phyloP scores from a whole-genome alignment of 306 rosid species.

The Delonix regia region DNA sequence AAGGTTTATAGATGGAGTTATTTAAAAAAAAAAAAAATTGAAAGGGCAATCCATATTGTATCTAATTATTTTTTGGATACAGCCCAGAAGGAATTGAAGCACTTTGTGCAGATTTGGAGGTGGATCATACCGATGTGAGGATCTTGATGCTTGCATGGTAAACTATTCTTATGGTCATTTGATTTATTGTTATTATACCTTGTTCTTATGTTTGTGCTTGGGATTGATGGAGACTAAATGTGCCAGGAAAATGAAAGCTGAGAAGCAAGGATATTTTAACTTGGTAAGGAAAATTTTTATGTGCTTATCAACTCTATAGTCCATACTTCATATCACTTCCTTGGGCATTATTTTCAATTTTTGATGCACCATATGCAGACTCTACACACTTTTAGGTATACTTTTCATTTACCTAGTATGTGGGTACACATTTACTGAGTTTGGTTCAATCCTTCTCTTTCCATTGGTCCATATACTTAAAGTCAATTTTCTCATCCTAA shows the following conservation, averaged over 20 bases:
- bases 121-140: constrained; percentile 91
- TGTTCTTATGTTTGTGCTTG: constrained; percentile 33
- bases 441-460: constrained; percentile 15
- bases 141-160: constrained; percentile 99
- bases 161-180: constrained; percentile 37
- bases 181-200: constrained; percentile 31
- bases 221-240: constrained; percentile 46
- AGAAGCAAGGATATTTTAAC: constrained; percentile 94
- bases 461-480: constrained; percentile 29
- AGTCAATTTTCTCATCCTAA: constrained; percentile 24
- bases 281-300: constrained; percentile 58
- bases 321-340: constrained; percentile 23
- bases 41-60: neutral
- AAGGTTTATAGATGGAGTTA: neutral
- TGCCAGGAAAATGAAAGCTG: constrained; percentile 95
- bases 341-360: constrained; percentile 10
- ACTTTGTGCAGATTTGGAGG: constrained; percentile 93
- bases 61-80: constrained; percentile 46
- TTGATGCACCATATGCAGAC: neutral
- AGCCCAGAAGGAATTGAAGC: constrained; percentile 97
- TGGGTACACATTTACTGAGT: constrained; percentile 10
- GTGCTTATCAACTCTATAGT: constrained; percentile 30
- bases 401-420: constrained; percentile 2
- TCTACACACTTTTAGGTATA: neutral
- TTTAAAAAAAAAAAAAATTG: constrained; percentile 16